These are phyloP conservation scores for Botrytis squamosa DNA, from an alignment of 2,329 filamentous ascomycete genomes.

Conservation along the genomic window DNA sequence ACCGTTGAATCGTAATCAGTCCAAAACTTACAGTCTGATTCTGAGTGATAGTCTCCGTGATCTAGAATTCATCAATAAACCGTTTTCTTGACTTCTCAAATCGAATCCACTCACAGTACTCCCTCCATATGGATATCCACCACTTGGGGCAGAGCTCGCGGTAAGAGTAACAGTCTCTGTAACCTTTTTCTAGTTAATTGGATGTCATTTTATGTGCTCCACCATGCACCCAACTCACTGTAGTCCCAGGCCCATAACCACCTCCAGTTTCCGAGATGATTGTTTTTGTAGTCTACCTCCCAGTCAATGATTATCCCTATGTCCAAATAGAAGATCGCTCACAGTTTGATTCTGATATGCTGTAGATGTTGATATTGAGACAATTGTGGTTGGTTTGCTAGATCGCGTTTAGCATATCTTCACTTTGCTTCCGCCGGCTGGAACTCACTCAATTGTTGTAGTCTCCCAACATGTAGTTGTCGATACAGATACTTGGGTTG, in stretches of 20 bases:
- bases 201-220: background rate
- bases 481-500: constrained; percentile 10
- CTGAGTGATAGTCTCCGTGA: constrained; percentile 10
- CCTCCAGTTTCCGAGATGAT: background rate
- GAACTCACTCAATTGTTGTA: constrained; percentile 6
- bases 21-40: constrained; percentile 7
- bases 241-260: constrained; percentile 10
- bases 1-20: background rate
- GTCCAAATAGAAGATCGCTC: background rate
- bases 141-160: background rate
- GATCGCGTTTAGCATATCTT: background rate
- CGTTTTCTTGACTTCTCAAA: background rate
- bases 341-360: constrained; percentile 11
- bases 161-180: background rate
- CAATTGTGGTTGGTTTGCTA: constrained; percentile 5
- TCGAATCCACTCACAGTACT: background rate
- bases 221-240: background rate
- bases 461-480: constrained; percentile 5
- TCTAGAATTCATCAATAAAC: background rate
- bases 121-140: constrained; percentile 8
- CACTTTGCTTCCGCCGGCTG: background rate
- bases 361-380: constrained; percentile 10
- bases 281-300: background rate
- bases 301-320: background rate
- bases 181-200: background rate